Conservation (phyloP, 2,329 filamentous ascomycete genomes). For the Epichloe aotearoae region DNA sequence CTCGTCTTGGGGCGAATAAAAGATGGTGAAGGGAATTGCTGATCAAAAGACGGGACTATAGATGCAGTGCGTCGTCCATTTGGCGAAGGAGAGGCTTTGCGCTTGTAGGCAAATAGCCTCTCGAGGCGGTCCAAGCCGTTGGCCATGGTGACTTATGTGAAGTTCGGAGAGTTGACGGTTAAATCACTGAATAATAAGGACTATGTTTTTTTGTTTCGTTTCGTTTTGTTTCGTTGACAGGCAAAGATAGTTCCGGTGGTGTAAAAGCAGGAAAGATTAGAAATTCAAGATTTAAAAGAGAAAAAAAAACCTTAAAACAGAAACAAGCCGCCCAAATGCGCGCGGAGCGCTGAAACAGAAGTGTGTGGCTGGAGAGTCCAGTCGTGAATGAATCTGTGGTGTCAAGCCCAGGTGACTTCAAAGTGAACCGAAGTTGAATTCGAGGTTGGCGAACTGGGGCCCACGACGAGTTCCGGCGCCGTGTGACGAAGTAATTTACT, state of each 20-base stretch:
- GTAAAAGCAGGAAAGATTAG: not conserved
- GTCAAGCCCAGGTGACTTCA: conserved; percentile 6
- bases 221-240: not conserved
- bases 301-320: no score
- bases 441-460: not conserved
- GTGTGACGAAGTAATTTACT: conserved; percentile 2
- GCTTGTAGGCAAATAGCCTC: conserved; percentile 36
- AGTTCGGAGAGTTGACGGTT: not conserved
- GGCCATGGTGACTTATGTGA: conserved; percentile 26
- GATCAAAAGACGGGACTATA: conserved; percentile 14
- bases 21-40: conserved; percentile 36
- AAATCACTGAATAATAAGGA: not conserved
- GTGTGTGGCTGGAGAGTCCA: conserved; percentile 1
- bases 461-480: not conserved
- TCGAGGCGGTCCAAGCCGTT: conserved; percentile 37
- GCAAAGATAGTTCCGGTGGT: not conserved
- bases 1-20: conserved; percentile 42
- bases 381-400: not conserved
- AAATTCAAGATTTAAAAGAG: no score
- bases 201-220: not conserved
- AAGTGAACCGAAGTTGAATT: conserved; percentile 9
- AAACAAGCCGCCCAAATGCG: not conserved
- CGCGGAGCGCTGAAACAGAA: not conserved
- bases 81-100: conserved; percentile 18
- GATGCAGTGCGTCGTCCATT: conserved; percentile 13